These are phyloP conservation scores for Tripterygium wilfordii DNA, from an alignment of 177 flowering plant genomes.

Conservation along the genomic window DNA sequence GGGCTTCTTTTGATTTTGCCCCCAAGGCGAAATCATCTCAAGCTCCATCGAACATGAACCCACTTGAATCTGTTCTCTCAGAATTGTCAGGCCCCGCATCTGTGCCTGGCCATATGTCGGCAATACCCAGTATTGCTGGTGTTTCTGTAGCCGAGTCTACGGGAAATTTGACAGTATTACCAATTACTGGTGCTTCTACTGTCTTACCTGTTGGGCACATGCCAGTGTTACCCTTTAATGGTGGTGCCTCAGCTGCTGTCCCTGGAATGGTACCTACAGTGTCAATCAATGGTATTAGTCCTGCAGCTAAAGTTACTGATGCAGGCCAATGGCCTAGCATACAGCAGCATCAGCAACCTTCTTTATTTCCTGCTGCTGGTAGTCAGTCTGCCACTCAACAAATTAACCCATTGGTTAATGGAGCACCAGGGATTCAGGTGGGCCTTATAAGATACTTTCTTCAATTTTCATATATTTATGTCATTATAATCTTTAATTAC, in stretches of 20 bases:
- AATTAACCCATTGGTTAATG: conserved; percentile 18
- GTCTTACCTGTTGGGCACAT: conserved; percentile 15
- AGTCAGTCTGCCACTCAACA: conserved; percentile 30
- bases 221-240: conserved; percentile 12
- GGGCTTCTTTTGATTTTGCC: conserved; percentile 87
- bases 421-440: conserved; percentile 51
- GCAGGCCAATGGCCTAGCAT: conserved; percentile 40
- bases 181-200: conserved; percentile 13
- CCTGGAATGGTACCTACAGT: conserved; percentile 5
- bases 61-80: conserved; percentile 51
- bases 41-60: conserved; percentile 36
- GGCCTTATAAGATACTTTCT: conserved; percentile 7
- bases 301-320: conserved; percentile 19
- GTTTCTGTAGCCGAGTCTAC: conserved; percentile 12
- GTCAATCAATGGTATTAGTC: conserved; percentile 13
- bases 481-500: not conserved
- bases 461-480: not conserved
- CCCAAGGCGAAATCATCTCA: conserved; percentile 34
- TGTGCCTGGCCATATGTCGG: conserved; percentile 27
- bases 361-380: conserved; percentile 22
- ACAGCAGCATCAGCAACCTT: conserved; percentile 37
- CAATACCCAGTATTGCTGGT: conserved; percentile 11
- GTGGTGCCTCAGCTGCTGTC: conserved; percentile 10
- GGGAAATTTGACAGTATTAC: conserved; percentile 14
- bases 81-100: conserved; percentile 50